Percentiles rank a stretch among this genome's conserved stretches.
These are phyloP conservation scores for Beauveria medogensis DNA, from an alignment of 2,329 filamentous ascomycete species.

Conservation along the genomic window DNA sequence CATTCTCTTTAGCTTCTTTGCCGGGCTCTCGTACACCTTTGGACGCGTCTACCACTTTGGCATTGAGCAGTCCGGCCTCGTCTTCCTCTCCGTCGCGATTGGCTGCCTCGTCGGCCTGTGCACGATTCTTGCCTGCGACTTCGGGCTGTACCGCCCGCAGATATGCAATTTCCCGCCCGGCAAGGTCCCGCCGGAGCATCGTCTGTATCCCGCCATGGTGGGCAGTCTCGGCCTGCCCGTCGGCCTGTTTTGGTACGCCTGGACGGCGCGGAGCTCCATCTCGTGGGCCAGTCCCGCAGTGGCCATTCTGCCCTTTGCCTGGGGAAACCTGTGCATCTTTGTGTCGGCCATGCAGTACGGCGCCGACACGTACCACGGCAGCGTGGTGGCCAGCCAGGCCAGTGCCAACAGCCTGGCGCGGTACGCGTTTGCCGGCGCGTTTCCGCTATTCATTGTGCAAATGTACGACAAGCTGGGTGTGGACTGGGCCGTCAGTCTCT, in stretches of 20 bases:
- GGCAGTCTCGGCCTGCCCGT: conserved; percentile 45
- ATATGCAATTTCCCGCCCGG: conserved; percentile 23
- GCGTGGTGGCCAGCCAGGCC: conserved; percentile 48
- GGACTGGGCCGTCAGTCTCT: conserved; percentile 37
- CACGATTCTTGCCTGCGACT: conserved; percentile 34
- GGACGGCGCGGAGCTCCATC: conserved; percentile 38
- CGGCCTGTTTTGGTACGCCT: conserved; percentile 53
- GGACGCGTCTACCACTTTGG: conserved; percentile 35
- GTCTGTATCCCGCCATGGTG: conserved; percentile 51
- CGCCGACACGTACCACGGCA: conserved; percentile 47
- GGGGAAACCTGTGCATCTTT: conserved; percentile 53
- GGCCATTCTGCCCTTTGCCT: conserved; percentile 48
- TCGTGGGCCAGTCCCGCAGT: conserved; percentile 44
- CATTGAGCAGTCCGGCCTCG: conserved; percentile 32
- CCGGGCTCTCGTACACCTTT: conserved; percentile 42
- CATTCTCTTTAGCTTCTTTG: conserved; percentile 46
- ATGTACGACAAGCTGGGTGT: conserved; percentile 39
- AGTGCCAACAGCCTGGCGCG: conserved; percentile 52
- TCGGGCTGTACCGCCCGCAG: conserved; percentile 32
- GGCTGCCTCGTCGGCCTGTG: conserved; percentile 36
- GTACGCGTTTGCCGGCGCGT: conserved; percentile 47
- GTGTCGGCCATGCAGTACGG: conserved; percentile 44
- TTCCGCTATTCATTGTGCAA: conserved; percentile 54
- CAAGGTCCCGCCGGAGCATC: conserved; percentile 43
- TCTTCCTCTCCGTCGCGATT: conserved; percentile 37